A percentile compares a stretch with the other conserved stretches of the same genome.
phyloP scores from a whole-genome alignment of 345 rosid species.

The Corchorus capsularis region DNA sequence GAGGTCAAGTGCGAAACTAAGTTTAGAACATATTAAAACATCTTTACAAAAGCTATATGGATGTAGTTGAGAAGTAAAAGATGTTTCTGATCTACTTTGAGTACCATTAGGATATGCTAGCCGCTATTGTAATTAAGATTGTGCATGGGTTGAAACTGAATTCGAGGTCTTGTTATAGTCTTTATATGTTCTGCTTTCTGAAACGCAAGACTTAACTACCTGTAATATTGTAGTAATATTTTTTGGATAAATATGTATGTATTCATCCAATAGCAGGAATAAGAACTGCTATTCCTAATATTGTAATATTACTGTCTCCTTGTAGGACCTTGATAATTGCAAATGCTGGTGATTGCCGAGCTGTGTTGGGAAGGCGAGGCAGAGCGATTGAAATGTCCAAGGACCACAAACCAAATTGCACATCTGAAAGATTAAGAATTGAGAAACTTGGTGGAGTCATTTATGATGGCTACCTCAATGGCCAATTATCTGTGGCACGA shows the following conservation, averaged over 20 bases:
- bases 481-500: slow-evolving; percentile 94
- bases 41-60: neutral
- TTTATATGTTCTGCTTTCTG: neutral
- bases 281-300: no score
- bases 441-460: slow-evolving; percentile 90
- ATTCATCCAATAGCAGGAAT: no score
- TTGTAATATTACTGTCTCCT: neutral
- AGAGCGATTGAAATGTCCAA: slow-evolving; percentile 88
- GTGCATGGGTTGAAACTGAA: neutral
- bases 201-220: neutral
- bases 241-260: no score
- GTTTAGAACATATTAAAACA: neutral
- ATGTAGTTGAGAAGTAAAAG: neutral
- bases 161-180: neutral
- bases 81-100: slow-evolving; percentile 2
- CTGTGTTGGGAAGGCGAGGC: slow-evolving; percentile 90
- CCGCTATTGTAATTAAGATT: neutral
- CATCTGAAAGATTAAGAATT: slow-evolving; percentile 72
- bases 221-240: neutral
- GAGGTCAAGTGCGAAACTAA: neutral
- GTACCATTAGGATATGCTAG: neutral
- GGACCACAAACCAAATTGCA: slow-evolving; percentile 91
- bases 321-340: slow-evolving; percentile 79
- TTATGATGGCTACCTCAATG: slow-evolving; percentile 95
- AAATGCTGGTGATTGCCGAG: slow-evolving; percentile 97